Conservation (phyloP, 1,284 basidiomycete genomes). For the Cryptococcus floricola region DNA sequence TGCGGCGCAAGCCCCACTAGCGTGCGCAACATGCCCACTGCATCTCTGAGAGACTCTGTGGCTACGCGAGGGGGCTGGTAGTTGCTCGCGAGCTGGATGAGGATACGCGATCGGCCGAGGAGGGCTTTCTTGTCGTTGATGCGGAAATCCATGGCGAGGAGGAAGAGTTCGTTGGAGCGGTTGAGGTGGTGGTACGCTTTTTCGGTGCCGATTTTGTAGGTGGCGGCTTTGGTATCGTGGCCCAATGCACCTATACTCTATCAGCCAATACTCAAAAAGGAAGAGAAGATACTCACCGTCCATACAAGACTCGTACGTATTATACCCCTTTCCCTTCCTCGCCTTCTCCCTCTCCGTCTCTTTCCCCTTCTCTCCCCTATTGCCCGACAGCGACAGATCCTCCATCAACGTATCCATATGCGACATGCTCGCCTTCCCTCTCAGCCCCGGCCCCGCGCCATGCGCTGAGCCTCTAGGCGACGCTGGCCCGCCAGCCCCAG, state of each 20-base stretch:
- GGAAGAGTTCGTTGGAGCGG: slow-evolving; percentile 40
- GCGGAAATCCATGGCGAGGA: slow-evolving; percentile 26
- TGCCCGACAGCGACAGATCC: slow-evolving; percentile 2
- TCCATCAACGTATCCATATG: too few relatives aligned
- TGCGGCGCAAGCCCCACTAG: slow-evolving; percentile 24
- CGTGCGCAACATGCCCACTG: slow-evolving; percentile 21
- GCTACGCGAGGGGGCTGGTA: slow-evolving; percentile 32
- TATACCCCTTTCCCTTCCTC: slow-evolving; percentile 17
- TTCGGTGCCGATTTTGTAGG: slow-evolving; percentile 35
- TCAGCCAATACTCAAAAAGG: neutral
- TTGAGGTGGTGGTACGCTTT: slow-evolving; percentile 44
- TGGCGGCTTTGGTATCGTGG: slow-evolving; percentile 39
- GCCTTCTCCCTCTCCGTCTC: too few relatives aligned
- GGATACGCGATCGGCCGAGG: slow-evolving; percentile 35
- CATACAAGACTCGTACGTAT: slow-evolving; percentile 39
- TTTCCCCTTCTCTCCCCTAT: neutral
- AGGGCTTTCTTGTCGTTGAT: slow-evolving; percentile 28
- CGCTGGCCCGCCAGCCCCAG: neutral
- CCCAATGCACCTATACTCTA: slow-evolving; percentile 31
- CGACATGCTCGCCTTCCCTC: too few relatives aligned
- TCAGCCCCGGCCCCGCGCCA: too few relatives aligned
- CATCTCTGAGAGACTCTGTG: slow-evolving; percentile 29
- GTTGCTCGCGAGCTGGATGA: slow-evolving; percentile 33
- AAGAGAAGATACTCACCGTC: slow-evolving; percentile 31
- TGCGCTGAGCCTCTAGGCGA: neutral